phyloP scores from a whole-genome alignment of 1,284 basidiomycete genomes.

The Rhodotorula mucilaginosa region DNA sequence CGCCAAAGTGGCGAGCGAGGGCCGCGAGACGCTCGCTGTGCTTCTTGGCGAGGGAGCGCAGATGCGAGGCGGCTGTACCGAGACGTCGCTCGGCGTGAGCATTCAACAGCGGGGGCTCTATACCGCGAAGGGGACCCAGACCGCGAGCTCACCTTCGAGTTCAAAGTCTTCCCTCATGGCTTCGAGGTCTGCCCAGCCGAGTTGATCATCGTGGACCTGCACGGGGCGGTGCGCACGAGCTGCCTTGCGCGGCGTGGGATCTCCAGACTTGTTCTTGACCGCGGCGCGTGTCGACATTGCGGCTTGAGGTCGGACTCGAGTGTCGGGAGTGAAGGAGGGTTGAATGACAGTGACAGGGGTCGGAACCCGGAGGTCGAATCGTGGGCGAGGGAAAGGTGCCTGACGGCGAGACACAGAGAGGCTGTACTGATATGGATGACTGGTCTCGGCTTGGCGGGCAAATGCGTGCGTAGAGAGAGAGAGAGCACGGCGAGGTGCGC shows the following conservation, averaged over 20 bases:
- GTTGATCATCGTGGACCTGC: not conserved
- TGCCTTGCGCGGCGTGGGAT: conserved; percentile 7
- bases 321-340: not conserved
- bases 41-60: conserved; percentile 10
- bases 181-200: conserved; percentile 12
- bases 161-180: conserved; percentile 25
- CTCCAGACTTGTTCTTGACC: not conserved
- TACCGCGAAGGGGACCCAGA: not conserved
- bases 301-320: not conserved
- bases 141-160: conserved; percentile 19
- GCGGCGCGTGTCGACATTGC: not conserved
- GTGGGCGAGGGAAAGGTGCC: no score
- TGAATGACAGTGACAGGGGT: not conserved
- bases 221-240: not conserved
- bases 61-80: conserved; percentile 7
- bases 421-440: no score
- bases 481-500: no score
- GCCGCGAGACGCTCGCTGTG: conserved; percentile 2
- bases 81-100: no score
- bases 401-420: no score
- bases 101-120: no score
- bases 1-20: conserved; percentile 18
- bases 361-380: no score
- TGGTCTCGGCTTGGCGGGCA: no score
- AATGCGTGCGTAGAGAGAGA: no score